Evolutionary conservation across 1,139 yeast genomes (phyloP), one percentile per base, ranked within the genome.

Genomic region (Petasospora rhodanensis): DNA sequence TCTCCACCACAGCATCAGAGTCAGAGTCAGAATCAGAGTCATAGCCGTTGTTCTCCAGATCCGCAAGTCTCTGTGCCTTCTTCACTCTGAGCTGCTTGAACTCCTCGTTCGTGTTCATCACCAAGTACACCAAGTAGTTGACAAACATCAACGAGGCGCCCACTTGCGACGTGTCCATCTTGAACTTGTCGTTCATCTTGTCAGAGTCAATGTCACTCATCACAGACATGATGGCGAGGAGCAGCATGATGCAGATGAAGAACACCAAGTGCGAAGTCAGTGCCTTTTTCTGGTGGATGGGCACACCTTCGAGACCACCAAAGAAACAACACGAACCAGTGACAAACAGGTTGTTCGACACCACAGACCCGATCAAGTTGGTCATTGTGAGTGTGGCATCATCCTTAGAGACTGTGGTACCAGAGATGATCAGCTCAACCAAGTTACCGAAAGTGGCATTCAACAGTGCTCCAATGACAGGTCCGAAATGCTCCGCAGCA

Each of bases 401-500:
- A 10, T 46, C 49, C 27, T 47, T 47, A 3, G 51, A 47, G 7
- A 47, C 49, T 10, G 51, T 45, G 1, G 51, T 44, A 28, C 51
- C 51, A 3, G 50, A 45, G 15, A 47, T 47, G 34, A 47, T 45
- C 28, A 47, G 18, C 26, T 47, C 51, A 14, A 47, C 84, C 8
- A 95, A 94, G 59, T 91, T 91, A 40, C 97, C 97, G 56, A 91
- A 84, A 10, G 96, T 87, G 5, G 97, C 96, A 61, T 91, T 91
- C 52, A 91, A 66, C 45, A 89, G 67, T 1, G 96, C 96, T 14
- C 97, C 97, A 25, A 87, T 50, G 11, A 95, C 86, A 49, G 85
- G 57, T 16, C 51, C 51, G 18, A 40, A 47, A 37, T 47, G 51
- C 23, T 44, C 47, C 24, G 38, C 42, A 3, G 51, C 50, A 38